Evolutionary conservation across 176 grass and related monocot genomes (phyloP).

Genomic region (Avena atlantica): DNA sequence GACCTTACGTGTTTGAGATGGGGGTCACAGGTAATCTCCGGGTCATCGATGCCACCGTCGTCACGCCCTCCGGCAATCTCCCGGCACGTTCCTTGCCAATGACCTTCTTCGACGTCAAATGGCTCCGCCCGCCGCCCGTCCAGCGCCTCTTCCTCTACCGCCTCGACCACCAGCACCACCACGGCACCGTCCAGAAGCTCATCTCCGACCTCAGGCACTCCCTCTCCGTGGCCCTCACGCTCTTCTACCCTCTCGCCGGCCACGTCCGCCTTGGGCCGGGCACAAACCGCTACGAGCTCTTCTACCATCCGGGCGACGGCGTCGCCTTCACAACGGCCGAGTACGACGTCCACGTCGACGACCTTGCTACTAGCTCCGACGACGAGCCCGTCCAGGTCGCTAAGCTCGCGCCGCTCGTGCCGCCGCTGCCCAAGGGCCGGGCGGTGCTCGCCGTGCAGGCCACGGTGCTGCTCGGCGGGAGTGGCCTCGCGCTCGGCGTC

Average conservation of each 20-base stretch:
- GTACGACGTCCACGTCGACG: not conserved
- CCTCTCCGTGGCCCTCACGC: not conserved
- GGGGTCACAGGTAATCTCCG: not conserved
- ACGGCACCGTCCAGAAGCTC: not conserved
- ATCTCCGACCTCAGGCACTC: not conserved
- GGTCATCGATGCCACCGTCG: not conserved
- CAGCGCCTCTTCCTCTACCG: constrained; percentile 20
- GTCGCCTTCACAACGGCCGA: not conserved
- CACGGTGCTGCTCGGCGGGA: constrained; percentile 20
- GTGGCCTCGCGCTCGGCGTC: constrained; percentile 2
- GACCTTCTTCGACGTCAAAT: constrained; percentile 33
- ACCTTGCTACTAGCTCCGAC: not conserved
- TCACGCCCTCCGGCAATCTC: not conserved
- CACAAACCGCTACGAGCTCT: constrained; percentile 6
- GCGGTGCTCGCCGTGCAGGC: constrained; percentile 34
- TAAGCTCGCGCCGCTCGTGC: constrained; percentile 17
- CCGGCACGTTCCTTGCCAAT: not conserved
- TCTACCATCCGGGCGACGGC: constrained; percentile 9
- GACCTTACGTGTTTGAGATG: not conserved
- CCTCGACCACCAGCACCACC: not conserved
- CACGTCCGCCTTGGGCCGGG: not conserved
- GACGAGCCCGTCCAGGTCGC: not conserved
- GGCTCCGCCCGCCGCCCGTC: constrained; percentile 16
- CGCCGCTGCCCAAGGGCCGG: not conserved
- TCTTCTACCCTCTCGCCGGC: constrained; percentile 26